Evolutionary conservation across 768 basidiomycete species (phyloP), one percentile per base, ranked within the genome.

Genomic region (Strobilomyces confusus): DNA sequence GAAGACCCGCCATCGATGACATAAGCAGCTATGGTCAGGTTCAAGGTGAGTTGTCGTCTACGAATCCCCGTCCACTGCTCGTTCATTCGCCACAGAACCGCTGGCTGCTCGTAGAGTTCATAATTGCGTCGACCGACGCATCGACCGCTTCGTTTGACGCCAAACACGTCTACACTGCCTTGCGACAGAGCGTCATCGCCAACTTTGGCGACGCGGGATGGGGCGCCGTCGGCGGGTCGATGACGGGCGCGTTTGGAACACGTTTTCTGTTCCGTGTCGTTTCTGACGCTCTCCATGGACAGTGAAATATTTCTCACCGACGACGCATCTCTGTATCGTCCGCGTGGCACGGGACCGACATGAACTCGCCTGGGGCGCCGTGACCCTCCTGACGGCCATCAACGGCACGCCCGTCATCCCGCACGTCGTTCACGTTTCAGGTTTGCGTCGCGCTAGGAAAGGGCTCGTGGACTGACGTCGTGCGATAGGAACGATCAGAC

Each of bases 251-350:
- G 80, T 71, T 1, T n/a, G n/a, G n/a, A n/a, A n/a, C n/a, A n/a
- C 3, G 11, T 11, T 0, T 5, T 2, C 17, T 4, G 47, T 49
- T 51, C 22, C 37, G n/a, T 14, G 9, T 14, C 1, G 25, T 15
- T 9, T 13, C 2, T 59, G 37, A 65, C 33, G 4, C 14, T 4
- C 19, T 29, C 2, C 11, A 6, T n/a, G n/a, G 30, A 40, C 60
- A 94, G 93, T 95, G 51, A 92, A 93, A 68, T 95, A 95, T 62
- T 90, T 84, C 59, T 94, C 92, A 0, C 87, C 91, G 0, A 79
- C 78, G 14, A 95, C 92, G 3, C 84, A 86, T 57, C 75, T 94
- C 0, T 90, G 87, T 61, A 93, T 95, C 63, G 80, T 95, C 40
- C 87, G 92, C 40, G 88, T 93, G 26, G 86, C 86, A 29, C 76